Base-by-base conservation (phyloP, 2,329 filamentous ascomycete genomes). In the Paracoccidioides lutzii region DNA sequence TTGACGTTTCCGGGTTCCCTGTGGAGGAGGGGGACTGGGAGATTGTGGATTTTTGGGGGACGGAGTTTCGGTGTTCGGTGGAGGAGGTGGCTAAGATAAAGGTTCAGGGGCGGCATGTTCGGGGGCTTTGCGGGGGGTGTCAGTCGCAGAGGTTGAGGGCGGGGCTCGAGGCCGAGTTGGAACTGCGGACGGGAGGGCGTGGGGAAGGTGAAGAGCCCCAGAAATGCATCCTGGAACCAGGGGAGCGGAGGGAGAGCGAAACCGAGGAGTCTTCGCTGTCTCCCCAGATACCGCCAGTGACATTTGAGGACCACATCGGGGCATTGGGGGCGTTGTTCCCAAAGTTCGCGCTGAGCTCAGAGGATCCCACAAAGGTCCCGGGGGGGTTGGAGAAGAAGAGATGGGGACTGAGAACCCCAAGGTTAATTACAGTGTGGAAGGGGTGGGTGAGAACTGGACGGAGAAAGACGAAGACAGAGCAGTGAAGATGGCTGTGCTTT, bases 21-120 rank as follows among this genome's bases (percentile, higher is more conserved):
- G 46, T 14, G 22, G 46, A 22, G 10, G 30, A 49, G 37, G 49
- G 32, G n/a, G 52, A 38, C 41, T 28, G 35, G 8, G 40, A 43
- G 38, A 46, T 53, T 44, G 52, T 28, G 33, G 41, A 46, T 40
- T 49, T 35, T n/a, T 49, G 45, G 45, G 45, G 35, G 45, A 49
- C 32, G 32, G 32, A 49, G 30, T 49, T 15, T 15, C 14, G 14
- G 45, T 49, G 15, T 49, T 49, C 45, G n/a, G 30, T 15, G n/a
- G 45, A 49, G n/a, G 45, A 37, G 45, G 14, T 32, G 30, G 14
- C 8, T 3, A 37, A 49, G 45, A 35, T 49, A 7, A 30, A 3
- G 32, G 32, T 49, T 49, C 8, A 49, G 32, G 15, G n/a, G 5
- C 15, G n/a, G 12, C 5, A 2, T 3, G 45, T 3, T 15, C n/a